Base-by-base conservation (phyloP, 345 rosid species). In the Linum lewisii region DNA sequence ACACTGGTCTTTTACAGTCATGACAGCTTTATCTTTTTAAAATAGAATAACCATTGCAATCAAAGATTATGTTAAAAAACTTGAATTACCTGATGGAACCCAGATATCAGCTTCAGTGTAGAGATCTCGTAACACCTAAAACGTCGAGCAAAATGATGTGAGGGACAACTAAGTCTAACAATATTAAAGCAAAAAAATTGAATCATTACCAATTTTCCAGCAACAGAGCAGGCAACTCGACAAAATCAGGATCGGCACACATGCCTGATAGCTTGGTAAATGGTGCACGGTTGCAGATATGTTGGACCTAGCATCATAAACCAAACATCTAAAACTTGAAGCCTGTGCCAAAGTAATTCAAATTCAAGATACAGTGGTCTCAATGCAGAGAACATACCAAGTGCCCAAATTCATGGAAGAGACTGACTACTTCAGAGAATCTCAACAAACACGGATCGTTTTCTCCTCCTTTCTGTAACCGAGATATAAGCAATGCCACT, bases 331-430 rank as follows among this genome's bases (percentile, higher is more conserved):
- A 11, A 20, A 52, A 52, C 23, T 24, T 20, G 56, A 19, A 20
- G 34, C 34, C 34, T 3, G 1, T 29, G 34, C 7, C 34, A 29
- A 29, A 29, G 34, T 29, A 3, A 3, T 5, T 29, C 34, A 29
- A 29, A 29, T 29, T 1, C 34, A 8, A 29, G 32, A 26, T 26
- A 26, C 11, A 10, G 15, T 38, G 11, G 14, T 8, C 54, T 15
- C 60, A 42, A 15, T 21, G 47, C 65, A 72, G 9, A 55, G 32
- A 67, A 74, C 93, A 29, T 92, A 92, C 98, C 93, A 86, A 93
- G 78, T 92, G 98, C 67, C 95, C 87, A 69, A 88, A 92, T 81
- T 88, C 98, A 51, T 88, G 98, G 70, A 88, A 84, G 81, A 88
- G 78, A 66, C 72, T 86, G 69, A 88, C 91, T 70, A 92, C 95